These are phyloP conservation scores for Circinella minor DNA, from an alignment of 371 early-diverging fungal genomes.

Conservation along the genomic window DNA sequence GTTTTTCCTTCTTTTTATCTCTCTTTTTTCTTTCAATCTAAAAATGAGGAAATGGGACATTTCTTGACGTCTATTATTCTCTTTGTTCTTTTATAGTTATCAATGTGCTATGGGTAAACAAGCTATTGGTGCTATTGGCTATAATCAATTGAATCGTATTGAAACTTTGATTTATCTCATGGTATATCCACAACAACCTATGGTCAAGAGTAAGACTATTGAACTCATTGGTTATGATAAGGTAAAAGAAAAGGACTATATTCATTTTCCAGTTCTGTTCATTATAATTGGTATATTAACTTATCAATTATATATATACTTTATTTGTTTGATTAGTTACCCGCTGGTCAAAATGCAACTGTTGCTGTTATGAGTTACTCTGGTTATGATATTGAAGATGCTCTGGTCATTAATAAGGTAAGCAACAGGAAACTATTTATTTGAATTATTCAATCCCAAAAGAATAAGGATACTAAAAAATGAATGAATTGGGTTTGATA, in stretches of 20 bases:
- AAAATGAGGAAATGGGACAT: too few species aligned
- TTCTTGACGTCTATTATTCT: neutral
- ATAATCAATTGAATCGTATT: slow-evolving; percentile 95
- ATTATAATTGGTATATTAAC: neutral
- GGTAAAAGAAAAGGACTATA: slow-evolving; percentile 29
- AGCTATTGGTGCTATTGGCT: slow-evolving; percentile 98
- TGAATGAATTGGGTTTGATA: slow-evolving; percentile 18
- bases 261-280: neutral
- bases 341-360: slow-evolving; percentile 99
- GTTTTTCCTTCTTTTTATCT: slow-evolving; percentile 7
- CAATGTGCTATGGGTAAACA: slow-evolving; percentile 99
- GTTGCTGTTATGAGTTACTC: slow-evolving; percentile 99
- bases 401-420: slow-evolving; percentile 96
- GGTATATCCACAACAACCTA: slow-evolving; percentile 98
- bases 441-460: neutral
- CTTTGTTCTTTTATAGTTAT: slow-evolving; percentile 41
- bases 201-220: slow-evolving; percentile 98
- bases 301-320: neutral
- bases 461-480: too few species aligned
- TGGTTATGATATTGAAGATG: slow-evolving; percentile 99
- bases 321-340: slow-evolving; percentile 54
- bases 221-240: slow-evolving; percentile 98
- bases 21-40: too few species aligned
- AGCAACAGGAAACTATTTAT: neutral
- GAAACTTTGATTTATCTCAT: slow-evolving; percentile 97